Base-by-base conservation (phyloP, 805 yeast species). In the Cyberlindnera lachancei region DNA sequence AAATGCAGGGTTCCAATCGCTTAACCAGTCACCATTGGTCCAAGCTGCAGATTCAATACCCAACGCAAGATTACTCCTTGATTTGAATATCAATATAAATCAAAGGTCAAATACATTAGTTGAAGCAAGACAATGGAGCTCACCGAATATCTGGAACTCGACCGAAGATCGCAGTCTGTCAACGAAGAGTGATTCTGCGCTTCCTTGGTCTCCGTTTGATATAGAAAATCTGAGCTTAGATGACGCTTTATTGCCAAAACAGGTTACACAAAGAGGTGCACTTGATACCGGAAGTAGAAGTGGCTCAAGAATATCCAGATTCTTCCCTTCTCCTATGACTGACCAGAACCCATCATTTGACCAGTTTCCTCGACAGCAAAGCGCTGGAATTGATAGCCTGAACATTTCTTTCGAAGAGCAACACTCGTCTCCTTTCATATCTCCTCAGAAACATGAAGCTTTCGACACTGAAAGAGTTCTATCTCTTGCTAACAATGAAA, bases 161-260 rank as follows among this genome's bases (percentile, higher is more conserved):
- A 32, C 27, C 14, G 52, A 49, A 25, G 52, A 48, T 10, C 26
- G 53, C 14, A 46, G 44, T 18, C 17, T 41, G 8, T 49, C 54
- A 1, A 46, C 53, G 2, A 48, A 48, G 35, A 42, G 48, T 24
- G 54, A 51, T 19, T 48, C 53, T 14, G 52, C 50, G 2, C 15
- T 49, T 7, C 20, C 41, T 2, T 51, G 54, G 54, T 41, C 54
- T 0, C 51, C 51, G 4, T 48, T 48, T 25, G 48, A 44, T 16
- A 37, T 45, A 25, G 52, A 48, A 10, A 27, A 32, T 2, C 25
- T 47, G 23, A 40, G 40, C 18, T 16, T 38, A 12, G 52, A 48
- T 26, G 47, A 46, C n/a, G 30, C 40, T 3, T 26, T 32, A 19
- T 15, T 30, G 27, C 19, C 27, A 18, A 30, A 27, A 21, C 3